Conservation (phyloP, 306 rosid species). For the Citrullus colocynthis region DNA sequence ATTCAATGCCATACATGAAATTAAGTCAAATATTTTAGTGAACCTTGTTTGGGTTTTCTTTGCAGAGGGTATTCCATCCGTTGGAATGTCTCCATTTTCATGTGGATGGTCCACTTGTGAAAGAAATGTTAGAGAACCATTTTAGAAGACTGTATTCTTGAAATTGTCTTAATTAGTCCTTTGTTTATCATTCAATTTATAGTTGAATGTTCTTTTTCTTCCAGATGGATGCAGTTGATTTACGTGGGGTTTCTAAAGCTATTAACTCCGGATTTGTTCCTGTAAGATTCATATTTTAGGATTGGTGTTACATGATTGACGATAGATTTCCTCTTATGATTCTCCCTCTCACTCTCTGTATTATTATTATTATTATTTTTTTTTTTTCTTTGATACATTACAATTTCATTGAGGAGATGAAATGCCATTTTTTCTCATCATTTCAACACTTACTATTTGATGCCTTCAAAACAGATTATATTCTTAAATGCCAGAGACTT, state of each 20-base stretch:
- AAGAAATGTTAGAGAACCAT: constrained; percentile 44
- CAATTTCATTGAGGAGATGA: neutral
- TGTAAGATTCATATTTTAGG: constrained; percentile 34
- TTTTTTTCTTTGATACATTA: neutral
- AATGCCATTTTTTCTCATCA: neutral
- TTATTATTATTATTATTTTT: neutral
- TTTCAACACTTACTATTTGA: constrained; percentile 1
- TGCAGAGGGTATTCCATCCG: constrained; percentile 88
- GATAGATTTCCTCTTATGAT: constrained; percentile 5
- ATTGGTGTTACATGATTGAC: neutral
- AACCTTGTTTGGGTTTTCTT: constrained; percentile 11
- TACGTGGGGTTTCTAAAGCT: constrained; percentile 51
- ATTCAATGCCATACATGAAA: neutral
- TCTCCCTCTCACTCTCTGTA: neutral
- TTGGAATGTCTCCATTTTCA: constrained; percentile 88
- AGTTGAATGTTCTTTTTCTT: constrained; percentile 9
- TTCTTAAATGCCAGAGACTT: neutral
- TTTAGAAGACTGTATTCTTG: neutral
- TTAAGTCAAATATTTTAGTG: constrained; percentile 4
- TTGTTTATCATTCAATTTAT: neutral
- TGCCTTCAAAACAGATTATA: neutral
- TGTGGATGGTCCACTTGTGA: constrained; percentile 75
- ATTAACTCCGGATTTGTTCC: constrained; percentile 71
- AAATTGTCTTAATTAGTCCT: neutral
- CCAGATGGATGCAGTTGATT: constrained; percentile 66